phyloP scores from a whole-genome alignment of 208 protist species.

The Phytomonas sp. region DNA sequence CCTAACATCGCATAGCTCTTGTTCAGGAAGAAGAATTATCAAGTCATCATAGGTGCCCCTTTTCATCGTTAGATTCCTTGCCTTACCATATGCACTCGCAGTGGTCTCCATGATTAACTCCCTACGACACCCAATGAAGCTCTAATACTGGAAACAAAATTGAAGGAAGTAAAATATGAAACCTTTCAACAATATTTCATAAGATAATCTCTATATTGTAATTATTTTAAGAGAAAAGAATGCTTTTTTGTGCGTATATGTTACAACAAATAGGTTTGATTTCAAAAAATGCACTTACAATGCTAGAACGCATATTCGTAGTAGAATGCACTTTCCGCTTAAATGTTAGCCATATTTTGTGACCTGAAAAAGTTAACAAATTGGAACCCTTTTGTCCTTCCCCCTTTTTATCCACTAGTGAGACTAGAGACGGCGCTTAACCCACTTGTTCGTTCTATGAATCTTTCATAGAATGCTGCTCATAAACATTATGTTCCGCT shows the following conservation, averaged over 20 bases:
- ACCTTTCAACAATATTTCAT: neutral
- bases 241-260: too few species aligned
- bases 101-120: neutral
- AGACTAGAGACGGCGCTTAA: neutral
- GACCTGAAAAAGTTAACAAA: neutral
- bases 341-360: neutral
- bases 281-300: neutral
- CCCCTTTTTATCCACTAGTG: neutral
- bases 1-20: constrained; percentile 5
- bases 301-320: neutral
- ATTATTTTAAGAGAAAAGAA: neutral
- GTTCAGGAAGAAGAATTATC: constrained; percentile 1
- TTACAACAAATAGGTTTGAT: neutral
- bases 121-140: neutral
- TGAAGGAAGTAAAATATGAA: neutral
- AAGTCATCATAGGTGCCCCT: neutral
- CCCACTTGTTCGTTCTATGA: neutral
- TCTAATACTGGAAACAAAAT: neutral
- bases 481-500: neutral
- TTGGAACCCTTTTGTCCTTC: neutral
- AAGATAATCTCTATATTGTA: neutral
- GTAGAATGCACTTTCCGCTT: neutral
- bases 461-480: neutral
- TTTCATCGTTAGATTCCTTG: neutral
- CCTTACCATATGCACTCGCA: neutral